Percentiles rank a stretch among this genome's conserved stretches.
phyloP scores from a whole-genome alignment of 78 protist genomes.

The Pigoraptor vietnamica region DNA sequence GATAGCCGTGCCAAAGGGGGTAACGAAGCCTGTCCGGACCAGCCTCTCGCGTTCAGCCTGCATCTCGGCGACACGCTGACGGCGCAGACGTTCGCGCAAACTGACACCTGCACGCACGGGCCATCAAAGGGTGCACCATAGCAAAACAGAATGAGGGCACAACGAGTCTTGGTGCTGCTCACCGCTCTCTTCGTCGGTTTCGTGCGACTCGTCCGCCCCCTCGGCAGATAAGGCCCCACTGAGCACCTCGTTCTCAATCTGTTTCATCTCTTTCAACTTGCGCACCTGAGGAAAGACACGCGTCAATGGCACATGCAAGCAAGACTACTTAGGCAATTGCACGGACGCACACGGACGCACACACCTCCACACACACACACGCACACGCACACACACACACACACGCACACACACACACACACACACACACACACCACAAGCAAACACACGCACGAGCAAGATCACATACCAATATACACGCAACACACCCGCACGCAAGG shows the following conservation, averaged over 20 bases:
- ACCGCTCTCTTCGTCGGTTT: background rate
- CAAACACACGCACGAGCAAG: background rate
- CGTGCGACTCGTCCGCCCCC: background rate
- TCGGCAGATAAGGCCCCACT: background rate
- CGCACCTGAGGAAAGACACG: background rate
- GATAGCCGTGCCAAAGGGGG: background rate
- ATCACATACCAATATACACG: background rate
- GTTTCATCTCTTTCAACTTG: background rate
- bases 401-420: background rate
- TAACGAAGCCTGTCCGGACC: background rate
- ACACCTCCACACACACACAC: background rate
- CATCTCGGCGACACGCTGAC: background rate
- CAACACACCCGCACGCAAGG: background rate
- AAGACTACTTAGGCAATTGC: background rate
- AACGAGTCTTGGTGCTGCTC: too few species aligned
- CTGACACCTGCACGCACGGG: background rate
- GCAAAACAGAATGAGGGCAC: background rate
- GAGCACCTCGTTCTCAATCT: background rate
- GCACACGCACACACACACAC: background rate
- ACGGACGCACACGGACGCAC: background rate
- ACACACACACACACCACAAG: too few species aligned
- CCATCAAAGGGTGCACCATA: background rate
- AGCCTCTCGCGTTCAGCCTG: background rate
- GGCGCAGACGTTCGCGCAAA: background rate
- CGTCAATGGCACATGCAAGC: background rate